phyloP scores from a whole-genome alignment of 2,329 filamentous ascomycete species.

The Fusarium domesticum region DNA sequence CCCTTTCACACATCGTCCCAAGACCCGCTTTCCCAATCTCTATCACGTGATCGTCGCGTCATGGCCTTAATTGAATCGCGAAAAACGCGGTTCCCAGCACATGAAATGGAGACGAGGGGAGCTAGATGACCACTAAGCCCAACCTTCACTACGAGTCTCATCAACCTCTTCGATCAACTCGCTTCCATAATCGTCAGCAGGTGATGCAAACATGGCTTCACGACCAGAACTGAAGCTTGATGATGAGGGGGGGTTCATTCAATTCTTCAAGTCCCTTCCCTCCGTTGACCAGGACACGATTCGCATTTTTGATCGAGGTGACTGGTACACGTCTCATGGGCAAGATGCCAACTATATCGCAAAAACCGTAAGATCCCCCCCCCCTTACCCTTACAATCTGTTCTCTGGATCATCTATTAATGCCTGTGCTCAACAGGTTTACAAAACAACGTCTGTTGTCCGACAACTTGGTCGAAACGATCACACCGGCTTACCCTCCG shows the following conservation, averaged over 20 bases:
- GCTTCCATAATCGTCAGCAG: conserved; percentile 1
- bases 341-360: conserved; percentile 83
- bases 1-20: too few relatives aligned
- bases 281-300: conserved; percentile 69
- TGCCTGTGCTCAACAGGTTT: conserved; percentile 61
- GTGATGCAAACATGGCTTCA: conserved; percentile 58
- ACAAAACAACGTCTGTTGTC: conserved; percentile 95
- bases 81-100: conserved; percentile 29
- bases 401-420: not conserved
- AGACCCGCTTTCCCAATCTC: too few relatives aligned
- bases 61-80: conserved; percentile 27
- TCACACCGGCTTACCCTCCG: conserved; percentile 81
- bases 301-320: conserved; percentile 87
- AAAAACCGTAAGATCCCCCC: conserved; percentile 56
- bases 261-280: conserved; percentile 87
- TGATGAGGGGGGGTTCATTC: conserved; percentile 95
- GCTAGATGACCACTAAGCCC: conserved; percentile 11
- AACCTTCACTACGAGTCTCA: conserved; percentile 5
- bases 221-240: conserved; percentile 81
- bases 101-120: conserved; percentile 1
- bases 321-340: conserved; percentile 94
- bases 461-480: conserved; percentile 83
- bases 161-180: not conserved
- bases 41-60: conserved; percentile 21
- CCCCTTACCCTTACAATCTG: not conserved